Conservation (phyloP, 2,329 filamentous ascomycete species). For the Grosmannia huntii region DNA sequence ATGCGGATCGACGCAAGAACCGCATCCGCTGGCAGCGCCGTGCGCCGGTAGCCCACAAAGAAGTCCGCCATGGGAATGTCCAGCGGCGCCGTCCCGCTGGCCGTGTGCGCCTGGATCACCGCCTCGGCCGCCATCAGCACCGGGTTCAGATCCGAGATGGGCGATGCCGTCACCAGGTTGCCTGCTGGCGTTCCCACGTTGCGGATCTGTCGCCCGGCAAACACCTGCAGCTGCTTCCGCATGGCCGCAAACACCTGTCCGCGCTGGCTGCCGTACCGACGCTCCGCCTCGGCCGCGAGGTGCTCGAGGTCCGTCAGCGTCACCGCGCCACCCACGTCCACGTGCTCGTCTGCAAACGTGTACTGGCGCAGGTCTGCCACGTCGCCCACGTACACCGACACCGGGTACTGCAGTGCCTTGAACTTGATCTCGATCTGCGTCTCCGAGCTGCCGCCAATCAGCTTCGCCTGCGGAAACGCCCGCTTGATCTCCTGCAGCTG, state of each 20-base stretch:
- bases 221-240: constrained; percentile 86
- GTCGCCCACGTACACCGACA: constrained; percentile 86
- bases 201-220: constrained; percentile 87
- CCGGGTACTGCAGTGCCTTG: constrained; percentile 81
- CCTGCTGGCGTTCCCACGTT: constrained; percentile 97
- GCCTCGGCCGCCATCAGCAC: constrained; percentile 83
- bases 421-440: constrained; percentile 98
- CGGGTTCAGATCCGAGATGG: constrained; percentile 92
- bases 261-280: constrained; percentile 58
- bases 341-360: constrained; percentile 60
- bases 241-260: constrained; percentile 84
- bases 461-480: constrained; percentile 72
- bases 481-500: constrained; percentile 89
- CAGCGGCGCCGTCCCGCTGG: constrained; percentile 24
- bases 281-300: constrained; percentile 66
- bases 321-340: constrained; percentile 92
- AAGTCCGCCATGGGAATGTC: constrained; percentile 89
- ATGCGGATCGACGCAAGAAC: constrained; percentile 83
- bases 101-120: constrained; percentile 65
- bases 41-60: constrained; percentile 83
- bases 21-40: constrained; percentile 67
- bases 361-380: constrained; percentile 82
- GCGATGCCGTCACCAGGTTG: constrained; percentile 86
- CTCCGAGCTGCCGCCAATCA: constrained; percentile 92
- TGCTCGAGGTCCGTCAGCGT: constrained; percentile 81